Evolutionary conservation across 208 protist species (phyloP), one percentile per base, ranked within the genome.

Genomic region (Trypanosoma cruzi): DNA sequence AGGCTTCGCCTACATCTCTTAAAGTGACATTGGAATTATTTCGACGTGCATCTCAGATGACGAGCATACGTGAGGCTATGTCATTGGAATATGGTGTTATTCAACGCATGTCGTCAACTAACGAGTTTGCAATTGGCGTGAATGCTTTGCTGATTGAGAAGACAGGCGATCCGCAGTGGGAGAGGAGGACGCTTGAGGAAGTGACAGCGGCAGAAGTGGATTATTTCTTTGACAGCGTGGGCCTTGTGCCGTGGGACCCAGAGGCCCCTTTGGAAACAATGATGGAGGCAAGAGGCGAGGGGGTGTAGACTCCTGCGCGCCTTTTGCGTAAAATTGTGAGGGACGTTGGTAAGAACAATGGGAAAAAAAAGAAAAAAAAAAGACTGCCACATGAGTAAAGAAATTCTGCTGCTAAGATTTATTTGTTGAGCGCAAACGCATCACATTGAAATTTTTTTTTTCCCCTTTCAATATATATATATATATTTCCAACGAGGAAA

Each of bases 141-240:
- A 90, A 64, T n/a, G 88, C 89, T 22, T 37, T 93, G 49, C 81
- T 97, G 13, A 73, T 95, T 46, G 90, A 95, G 46, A 96, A 96
- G 68, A 81, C 83, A 46, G 85, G 91, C 40, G 71, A 82, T 54
- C 88, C 89, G 1, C 76, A 87, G 58, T 97, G 93, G 93, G 63
- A 57, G 49, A 81, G 85, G 31, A n/a, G 31, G 29, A 87, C 70
- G 8, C 46, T 93, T 7, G 67, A 68, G 14, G 82, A 93, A 42
- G 82, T 95, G 10, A 80, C 63, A 16, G 16, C 64, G 5, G 26
- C 75, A 26, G 48, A 66, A 22, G 22, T 83, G 28, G 62, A 77
- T 28, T 55, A 64, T 24, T 72, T 66, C 32, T 72, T 72, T 31
- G 26, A 59, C 53, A 22, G 3, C 26, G 29, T 54, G 4, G 68